These are phyloP conservation scores for Huntiella moniliformis DNA, from an alignment of 2,329 filamentous ascomycete species.

Conservation along the genomic window DNA sequence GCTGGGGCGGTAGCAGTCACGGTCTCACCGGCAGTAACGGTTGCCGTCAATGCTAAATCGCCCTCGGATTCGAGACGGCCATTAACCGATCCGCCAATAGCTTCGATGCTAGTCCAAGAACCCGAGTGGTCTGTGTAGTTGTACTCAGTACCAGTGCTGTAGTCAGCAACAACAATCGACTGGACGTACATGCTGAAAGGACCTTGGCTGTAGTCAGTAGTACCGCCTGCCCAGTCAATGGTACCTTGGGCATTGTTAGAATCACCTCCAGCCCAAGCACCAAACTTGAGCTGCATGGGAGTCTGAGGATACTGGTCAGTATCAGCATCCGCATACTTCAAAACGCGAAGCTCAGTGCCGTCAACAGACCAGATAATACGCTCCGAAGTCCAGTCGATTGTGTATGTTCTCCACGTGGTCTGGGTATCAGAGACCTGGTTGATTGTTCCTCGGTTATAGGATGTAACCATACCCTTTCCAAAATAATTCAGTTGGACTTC, in stretches of 20 bases:
- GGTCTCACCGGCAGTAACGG: constrained; percentile 35
- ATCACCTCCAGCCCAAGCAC: constrained; percentile 84
- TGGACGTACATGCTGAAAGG: constrained; percentile 77
- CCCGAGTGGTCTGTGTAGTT: constrained; percentile 62
- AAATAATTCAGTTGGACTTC: constrained; percentile 97
- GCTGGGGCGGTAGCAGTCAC: constrained; percentile 52
- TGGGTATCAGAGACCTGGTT: constrained; percentile 54
- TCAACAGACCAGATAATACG: constrained; percentile 79
- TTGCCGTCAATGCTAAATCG: constrained; percentile 30
- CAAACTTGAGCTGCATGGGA: constrained; percentile 86
- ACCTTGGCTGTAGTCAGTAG: constrained; percentile 63
- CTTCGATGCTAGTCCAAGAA: constrained; percentile 61
- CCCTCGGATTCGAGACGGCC: constrained; percentile 40
- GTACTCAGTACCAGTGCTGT: constrained; percentile 80
- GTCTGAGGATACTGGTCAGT: constrained; percentile 74
- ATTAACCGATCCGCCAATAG: constrained; percentile 62
- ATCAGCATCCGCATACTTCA: constrained; percentile 50
- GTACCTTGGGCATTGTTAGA: constrained; percentile 61
- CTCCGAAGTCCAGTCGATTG: constrained; percentile 73
- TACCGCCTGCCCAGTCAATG: constrained; percentile 73
- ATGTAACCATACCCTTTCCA: constrained; percentile 63
- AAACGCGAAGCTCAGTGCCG: constrained; percentile 55
- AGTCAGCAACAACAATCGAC: constrained; percentile 63
- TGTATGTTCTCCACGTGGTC: constrained; percentile 63
- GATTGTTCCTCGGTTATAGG: constrained; percentile 68